Evolutionary conservation across 495 filamentous ascomycete species (phyloP).

Genomic region (Aspergillus carlsbadensis): DNA sequence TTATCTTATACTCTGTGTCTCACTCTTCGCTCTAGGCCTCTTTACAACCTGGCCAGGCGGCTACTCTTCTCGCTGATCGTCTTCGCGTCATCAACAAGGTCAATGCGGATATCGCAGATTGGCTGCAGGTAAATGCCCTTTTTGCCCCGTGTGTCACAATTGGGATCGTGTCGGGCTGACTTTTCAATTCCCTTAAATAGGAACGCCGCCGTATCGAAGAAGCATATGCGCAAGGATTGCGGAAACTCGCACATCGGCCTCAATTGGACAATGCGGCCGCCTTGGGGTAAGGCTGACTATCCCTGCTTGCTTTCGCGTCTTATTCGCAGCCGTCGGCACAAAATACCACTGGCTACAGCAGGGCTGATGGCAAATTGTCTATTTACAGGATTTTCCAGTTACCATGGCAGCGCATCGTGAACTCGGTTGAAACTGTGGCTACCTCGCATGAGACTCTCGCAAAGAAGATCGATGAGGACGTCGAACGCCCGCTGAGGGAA

Average conservation of each 20-base stretch:
- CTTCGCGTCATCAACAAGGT: constrained; percentile 81
- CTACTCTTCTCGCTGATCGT: constrained; percentile 80
- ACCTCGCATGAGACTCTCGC: constrained; percentile 82
- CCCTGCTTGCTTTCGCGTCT: background rate
- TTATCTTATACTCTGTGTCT: constrained; percentile 16
- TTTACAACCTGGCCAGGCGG: constrained; percentile 82
- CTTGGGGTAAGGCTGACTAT: constrained; percentile 65
- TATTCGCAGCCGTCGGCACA: background rate
- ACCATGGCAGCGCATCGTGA: constrained; percentile 90
- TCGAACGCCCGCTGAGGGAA: constrained; percentile 79
- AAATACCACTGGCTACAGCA: background rate
- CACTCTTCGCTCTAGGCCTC: constrained; percentile 55
- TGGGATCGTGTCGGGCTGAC: background rate
- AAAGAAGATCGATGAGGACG: constrained; percentile 83
- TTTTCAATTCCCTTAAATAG: constrained; percentile 42
- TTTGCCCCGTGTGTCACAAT: background rate
- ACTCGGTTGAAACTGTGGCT: constrained; percentile 75
- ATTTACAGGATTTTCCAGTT: constrained; percentile 73
- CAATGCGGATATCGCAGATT: constrained; percentile 93
- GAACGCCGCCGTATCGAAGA: constrained; percentile 94
- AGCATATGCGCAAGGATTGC: constrained; percentile 78
- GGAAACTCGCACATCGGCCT: constrained; percentile 70
- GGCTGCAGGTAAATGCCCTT: constrained; percentile 74
- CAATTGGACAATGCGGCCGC: constrained; percentile 73
- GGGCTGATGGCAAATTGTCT: background rate